Percentiles rank a stretch among this genome's conserved stretches.
Conservation (phyloP, 345 rosid species). For the Aquilaria yunnanensis region DNA sequence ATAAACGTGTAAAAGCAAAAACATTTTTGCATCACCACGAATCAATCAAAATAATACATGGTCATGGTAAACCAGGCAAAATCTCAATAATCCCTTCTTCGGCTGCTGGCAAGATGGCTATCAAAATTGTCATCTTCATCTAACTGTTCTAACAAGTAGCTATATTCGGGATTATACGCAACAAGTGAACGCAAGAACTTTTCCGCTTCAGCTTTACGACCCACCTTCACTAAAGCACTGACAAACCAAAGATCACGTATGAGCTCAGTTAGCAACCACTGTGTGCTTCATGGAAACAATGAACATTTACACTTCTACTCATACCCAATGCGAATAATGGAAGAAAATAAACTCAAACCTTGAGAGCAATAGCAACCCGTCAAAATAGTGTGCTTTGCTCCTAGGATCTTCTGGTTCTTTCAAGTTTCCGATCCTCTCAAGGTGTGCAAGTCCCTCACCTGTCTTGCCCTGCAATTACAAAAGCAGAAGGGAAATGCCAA, state of each 20-base stretch:
- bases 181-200: conserved; percentile 51
- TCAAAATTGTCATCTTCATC: conserved; percentile 42
- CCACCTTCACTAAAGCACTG: conserved; percentile 53
- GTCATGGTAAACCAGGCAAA: neutral
- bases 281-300: too few species aligned
- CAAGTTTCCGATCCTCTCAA: conserved; percentile 60
- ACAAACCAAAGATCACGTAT: conserved; percentile 7
- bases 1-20: too few species aligned
- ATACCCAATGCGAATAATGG: neutral
- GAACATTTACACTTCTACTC: too few species aligned
- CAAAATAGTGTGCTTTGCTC: conserved; percentile 68
- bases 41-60: too few species aligned
- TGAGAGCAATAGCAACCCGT: conserved; percentile 59
- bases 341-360: conserved; percentile 33
- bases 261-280: too few species aligned
- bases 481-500: conserved; percentile 1
- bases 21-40: too few species aligned
- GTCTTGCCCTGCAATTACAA: conserved; percentile 46
- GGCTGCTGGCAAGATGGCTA: conserved; percentile 34
- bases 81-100: conserved; percentile 42
- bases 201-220: conserved; percentile 70
- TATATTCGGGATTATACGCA: conserved; percentile 52
- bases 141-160: conserved; percentile 45
- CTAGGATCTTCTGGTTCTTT: conserved; percentile 68
- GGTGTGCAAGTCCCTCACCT: conserved; percentile 62